Evolutionary conservation across 495 filamentous ascomycete genomes (phyloP).

Genomic region (Aspergillus taichungensis): DNA sequence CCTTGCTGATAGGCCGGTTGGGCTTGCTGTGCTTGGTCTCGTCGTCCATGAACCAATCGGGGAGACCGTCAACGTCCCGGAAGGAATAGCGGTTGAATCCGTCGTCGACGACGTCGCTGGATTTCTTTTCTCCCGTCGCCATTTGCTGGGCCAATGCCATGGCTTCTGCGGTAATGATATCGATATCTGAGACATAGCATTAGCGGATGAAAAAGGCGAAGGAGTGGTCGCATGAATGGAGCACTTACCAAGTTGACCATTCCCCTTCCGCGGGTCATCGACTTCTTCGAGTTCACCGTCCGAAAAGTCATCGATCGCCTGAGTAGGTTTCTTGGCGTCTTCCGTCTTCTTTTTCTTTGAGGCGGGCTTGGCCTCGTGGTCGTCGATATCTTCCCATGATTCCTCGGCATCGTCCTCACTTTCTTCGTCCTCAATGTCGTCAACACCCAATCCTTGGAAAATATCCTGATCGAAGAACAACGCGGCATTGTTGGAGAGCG

Average conservation of each 20-base stretch:
- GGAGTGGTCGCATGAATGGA: not conserved
- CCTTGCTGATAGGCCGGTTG: conserved; percentile 80
- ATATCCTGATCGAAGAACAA: conserved; percentile 94
- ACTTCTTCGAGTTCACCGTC: conserved; percentile 57
- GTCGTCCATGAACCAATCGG: conserved; percentile 97
- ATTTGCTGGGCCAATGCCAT: conserved; percentile 96
- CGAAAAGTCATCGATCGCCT: conserved; percentile 40
- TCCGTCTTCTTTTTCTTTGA: conserved; percentile 40
- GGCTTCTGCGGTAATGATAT: conserved; percentile 97
- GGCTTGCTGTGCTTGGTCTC: conserved; percentile 75
- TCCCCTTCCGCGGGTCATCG: conserved; percentile 56
- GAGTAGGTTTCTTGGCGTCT: conserved; percentile 37
- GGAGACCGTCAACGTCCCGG: conserved; percentile 85
- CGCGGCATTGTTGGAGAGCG: conserved; percentile 71
- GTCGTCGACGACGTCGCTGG: conserved; percentile 73
- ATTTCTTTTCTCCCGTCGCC: conserved; percentile 73
- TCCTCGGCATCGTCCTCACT: conserved; percentile 25
- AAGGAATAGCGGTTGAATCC: conserved; percentile 88
- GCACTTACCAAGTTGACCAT: conserved; percentile 58
- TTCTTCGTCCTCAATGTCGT: conserved; percentile 33
- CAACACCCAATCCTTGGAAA: conserved; percentile 68
- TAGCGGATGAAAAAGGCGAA: not conserved
- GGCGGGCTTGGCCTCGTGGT: conserved; percentile 22
- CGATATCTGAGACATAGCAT: conserved; percentile 60
- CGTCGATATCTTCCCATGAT: too few relatives aligned